Conservation (phyloP, 345 rosid genomes). For the Gossypium anomalum region DNA sequence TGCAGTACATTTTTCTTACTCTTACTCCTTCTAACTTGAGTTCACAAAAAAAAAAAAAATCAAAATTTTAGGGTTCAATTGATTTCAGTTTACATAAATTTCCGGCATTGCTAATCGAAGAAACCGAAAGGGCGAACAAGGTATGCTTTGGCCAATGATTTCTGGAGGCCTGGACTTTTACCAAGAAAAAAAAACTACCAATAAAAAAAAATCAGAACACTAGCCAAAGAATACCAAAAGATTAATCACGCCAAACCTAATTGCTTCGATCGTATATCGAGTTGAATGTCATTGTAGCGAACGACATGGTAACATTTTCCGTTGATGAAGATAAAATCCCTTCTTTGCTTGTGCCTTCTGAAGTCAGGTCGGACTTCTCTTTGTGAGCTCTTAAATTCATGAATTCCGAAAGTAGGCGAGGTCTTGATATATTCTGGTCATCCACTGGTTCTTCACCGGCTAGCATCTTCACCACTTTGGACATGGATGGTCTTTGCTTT, state of each 20-base stretch:
- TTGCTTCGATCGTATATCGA: conserved; percentile 49
- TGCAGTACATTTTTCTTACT: not conserved
- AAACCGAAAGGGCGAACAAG: not conserved
- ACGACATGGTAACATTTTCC: conserved; percentile 28
- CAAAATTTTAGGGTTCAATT: not conserved
- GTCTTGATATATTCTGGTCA: conserved; percentile 34
- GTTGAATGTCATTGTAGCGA: conserved; percentile 59
- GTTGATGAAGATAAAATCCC: conserved; percentile 30
- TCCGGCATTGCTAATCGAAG: not conserved
- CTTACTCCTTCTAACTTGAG: not conserved
- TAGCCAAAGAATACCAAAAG: not conserved
- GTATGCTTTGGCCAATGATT: not conserved
- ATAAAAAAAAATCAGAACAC: not conserved
- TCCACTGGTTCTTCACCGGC: conserved; percentile 33
- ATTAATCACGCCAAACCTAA: conserved; percentile 3
- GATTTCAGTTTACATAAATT: not conserved
- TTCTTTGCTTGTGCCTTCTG: conserved; percentile 17
- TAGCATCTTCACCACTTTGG: conserved; percentile 44
- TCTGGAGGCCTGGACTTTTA: not conserved
- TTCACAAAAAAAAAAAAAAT: not conserved
- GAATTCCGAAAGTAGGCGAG: conserved; percentile 44
- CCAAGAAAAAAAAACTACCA: not conserved
- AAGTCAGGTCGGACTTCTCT: not conserved
- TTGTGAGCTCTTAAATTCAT: conserved; percentile 21
- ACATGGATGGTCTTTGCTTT: conserved; percentile 51